Evolutionary conservation across 129 eudicot species (phyloP).

Genomic region (Scalesia atractyloides): DNA sequence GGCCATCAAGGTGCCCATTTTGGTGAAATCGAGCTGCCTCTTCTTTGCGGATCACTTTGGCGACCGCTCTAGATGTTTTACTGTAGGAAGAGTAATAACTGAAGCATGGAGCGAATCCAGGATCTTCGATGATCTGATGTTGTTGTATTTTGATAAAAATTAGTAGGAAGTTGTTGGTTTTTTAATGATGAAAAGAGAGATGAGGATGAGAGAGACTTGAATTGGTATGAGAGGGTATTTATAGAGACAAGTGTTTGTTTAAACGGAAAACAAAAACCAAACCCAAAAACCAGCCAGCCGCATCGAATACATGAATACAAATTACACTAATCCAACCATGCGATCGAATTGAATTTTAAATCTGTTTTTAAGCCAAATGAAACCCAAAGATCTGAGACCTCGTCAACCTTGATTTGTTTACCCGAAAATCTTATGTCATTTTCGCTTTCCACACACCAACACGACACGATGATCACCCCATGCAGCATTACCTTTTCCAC

Average conservation of each 20-base stretch:
- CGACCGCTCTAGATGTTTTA: constrained; percentile 40
- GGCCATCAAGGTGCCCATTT: background rate
- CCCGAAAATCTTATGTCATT: too few species aligned
- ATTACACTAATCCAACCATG: too few species aligned
- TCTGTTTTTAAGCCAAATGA: too few species aligned
- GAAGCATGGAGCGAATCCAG: constrained; percentile 49
- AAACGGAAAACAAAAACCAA: too few species aligned
- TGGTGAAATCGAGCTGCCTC: background rate
- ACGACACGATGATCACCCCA: too few species aligned
- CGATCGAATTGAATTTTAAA: too few species aligned
- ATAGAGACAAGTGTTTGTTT: constrained; percentile 21
- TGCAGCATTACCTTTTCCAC: too few species aligned
- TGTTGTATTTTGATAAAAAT: constrained; percentile 4
- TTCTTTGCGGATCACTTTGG: constrained; percentile 33
- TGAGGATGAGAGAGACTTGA: background rate
- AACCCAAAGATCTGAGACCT: too few species aligned
- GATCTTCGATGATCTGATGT: constrained; percentile 6
- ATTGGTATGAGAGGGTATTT: background rate
- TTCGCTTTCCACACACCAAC: too few species aligned
- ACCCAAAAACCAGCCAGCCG: too few species aligned
- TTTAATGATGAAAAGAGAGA: background rate
- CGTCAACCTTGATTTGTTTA: too few species aligned
- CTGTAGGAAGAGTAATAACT: constrained; percentile 43
- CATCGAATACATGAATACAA: too few species aligned
- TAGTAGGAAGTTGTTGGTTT: background rate